Base-by-base conservation (phyloP, 495 filamentous ascomycete genomes). In the Neurospora discreta region DNA sequence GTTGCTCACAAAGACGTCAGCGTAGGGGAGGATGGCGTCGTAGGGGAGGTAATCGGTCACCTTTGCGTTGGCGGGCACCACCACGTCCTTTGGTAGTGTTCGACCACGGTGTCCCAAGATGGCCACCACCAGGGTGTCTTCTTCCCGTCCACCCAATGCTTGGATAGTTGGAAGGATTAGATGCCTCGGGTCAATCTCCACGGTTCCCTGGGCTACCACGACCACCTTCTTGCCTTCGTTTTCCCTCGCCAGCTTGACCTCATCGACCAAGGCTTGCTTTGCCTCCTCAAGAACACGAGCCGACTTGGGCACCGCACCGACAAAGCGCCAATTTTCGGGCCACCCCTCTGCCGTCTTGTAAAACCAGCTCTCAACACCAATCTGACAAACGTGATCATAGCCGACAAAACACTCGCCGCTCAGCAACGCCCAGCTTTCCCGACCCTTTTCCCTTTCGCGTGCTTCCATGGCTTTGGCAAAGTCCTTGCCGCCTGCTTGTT, bases 191-290 rank as follows among this genome's bases (percentile, higher is more conserved):
- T 78, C 70, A 36, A 71, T 77, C 68, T 77, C 76, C 16, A 79
- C 73, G 36, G 82, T 84, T 36, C 82, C 82, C 70, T 84, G 82
- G 0, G 76, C 75, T 10, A 83, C 79, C 42, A 84, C 75, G 20
- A 83, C 69, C n/a, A 83, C 68, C 30, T 79, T 80, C 67, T 79
- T 81, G 18, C 69, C 73, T 20, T 68, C 39, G 26, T 42, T 9
- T 13, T 68, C 73, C 60, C 73, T 75, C 16, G 75, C 44, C 7
- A 15, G 46, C 23, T 60, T 60, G 6, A 60, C 46, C 46, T 60
- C 46, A 1, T 60, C 46, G 23, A 60, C 46, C 46, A 60, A 30
- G 8, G 0, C 23, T 30, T 60, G 46, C 11, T 30, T 60, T 8
- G 23, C 46, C 13, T 60, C 23, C 10, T 60, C 46, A 60, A 30